phyloP scores from a whole-genome alignment of 805 yeast species.

The Myxozyma neglecta region DNA sequence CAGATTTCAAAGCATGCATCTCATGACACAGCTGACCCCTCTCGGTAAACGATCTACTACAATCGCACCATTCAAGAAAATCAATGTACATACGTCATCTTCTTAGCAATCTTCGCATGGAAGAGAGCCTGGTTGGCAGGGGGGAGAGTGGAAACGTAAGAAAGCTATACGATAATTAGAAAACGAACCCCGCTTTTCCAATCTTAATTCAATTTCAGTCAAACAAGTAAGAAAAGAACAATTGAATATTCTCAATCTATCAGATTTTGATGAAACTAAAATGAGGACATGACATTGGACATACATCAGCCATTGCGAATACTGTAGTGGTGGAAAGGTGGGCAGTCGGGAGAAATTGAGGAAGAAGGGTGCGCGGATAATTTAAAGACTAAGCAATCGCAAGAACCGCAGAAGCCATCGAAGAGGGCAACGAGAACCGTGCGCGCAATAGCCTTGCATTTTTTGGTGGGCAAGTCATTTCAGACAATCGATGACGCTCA shows the following conservation, averaged over 20 bases:
- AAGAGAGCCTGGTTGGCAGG: conserved; percentile 32
- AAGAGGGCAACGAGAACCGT: not conserved
- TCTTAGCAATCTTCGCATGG: conserved; percentile 31
- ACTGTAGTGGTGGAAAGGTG: not conserved
- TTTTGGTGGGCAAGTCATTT: not conserved
- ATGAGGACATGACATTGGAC: not conserved
- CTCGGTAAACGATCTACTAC: not conserved
- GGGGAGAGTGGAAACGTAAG: conserved; percentile 28
- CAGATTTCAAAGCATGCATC: not conserved
- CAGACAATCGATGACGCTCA: not conserved
- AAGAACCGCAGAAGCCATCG: not conserved
- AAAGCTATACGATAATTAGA: conserved; percentile 15
- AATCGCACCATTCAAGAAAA: not conserved
- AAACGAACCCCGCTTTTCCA: not conserved
- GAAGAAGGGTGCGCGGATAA: not conserved
- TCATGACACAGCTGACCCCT: not conserved
- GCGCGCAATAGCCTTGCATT: not conserved
- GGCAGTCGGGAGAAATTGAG: not conserved
- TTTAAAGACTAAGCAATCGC: not conserved
- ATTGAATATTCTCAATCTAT: not conserved
- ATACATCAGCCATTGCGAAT: conserved; percentile 25
- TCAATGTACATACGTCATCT: conserved; percentile 18
- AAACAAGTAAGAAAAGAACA: not conserved
- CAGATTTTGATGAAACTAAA: not conserved
- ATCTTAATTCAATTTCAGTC: too few relatives aligned